phyloP scores from a whole-genome alignment of 202 grass and related monocot genomes.

The Elaeis oleifera region DNA sequence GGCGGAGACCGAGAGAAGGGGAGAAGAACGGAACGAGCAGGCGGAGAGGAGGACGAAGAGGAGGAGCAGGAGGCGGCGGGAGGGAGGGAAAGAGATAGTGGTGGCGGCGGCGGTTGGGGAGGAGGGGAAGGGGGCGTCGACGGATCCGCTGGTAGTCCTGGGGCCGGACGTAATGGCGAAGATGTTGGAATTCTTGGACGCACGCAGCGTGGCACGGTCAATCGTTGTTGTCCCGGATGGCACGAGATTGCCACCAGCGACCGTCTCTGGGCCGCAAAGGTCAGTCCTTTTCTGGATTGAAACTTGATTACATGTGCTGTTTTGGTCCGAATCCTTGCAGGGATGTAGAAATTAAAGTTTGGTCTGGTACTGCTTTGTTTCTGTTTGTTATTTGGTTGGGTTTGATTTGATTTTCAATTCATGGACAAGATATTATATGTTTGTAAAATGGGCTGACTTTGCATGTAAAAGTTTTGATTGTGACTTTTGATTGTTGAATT shows the following conservation, averaged over 20 bases:
- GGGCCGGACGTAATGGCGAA: constrained; percentile 47
- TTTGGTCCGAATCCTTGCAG: neutral
- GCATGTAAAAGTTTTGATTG: too few relatives aligned
- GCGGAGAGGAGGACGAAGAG: constrained; percentile 2
- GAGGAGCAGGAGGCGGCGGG: neutral
- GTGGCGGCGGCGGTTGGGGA: neutral
- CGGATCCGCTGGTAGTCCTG: constrained; percentile 47
- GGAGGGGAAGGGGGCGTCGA: neutral
- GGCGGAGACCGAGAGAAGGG: too few relatives aligned
- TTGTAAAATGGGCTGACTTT: too few relatives aligned
- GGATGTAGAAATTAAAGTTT: neutral
- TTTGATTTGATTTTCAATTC: too few relatives aligned
- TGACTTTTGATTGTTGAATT: too few relatives aligned
- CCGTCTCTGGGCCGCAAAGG: constrained; percentile 64
- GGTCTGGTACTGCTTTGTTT: neutral
- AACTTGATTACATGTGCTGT: neutral
- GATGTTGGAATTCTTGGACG: constrained; percentile 57
- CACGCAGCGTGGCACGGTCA: constrained; percentile 69
- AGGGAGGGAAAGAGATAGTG: neutral
- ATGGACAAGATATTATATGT: neutral
- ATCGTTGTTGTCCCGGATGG: constrained; percentile 52
- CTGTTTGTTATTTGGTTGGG: too few relatives aligned
- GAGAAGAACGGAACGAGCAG: neutral
- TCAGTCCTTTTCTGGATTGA: constrained; percentile 1
- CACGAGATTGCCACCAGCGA: constrained; percentile 37